phyloP scores from a whole-genome alignment of 176 grass and related monocot species.

The Eremochloa ophiuroides region DNA sequence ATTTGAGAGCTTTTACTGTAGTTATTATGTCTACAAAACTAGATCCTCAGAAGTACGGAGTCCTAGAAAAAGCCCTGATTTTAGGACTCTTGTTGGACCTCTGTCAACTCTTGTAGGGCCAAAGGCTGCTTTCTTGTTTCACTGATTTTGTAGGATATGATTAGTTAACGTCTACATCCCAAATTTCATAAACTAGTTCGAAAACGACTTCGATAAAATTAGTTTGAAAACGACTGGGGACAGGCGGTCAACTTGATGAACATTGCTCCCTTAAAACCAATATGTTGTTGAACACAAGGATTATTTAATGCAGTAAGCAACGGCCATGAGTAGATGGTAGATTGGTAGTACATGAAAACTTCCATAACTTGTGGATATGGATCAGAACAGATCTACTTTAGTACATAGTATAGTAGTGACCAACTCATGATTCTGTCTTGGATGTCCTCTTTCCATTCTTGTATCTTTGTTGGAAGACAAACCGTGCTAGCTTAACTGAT shows the following conservation, averaged over 20 bases:
- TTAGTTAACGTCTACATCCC: neutral
- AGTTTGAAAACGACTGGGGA: neutral
- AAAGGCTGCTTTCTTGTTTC: slow-evolving; percentile 9
- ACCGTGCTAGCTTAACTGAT: neutral
- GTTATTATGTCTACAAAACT: neutral
- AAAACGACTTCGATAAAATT: neutral
- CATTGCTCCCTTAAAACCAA: slow-evolving; percentile 6
- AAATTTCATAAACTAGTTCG: neutral
- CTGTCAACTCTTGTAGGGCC: neutral
- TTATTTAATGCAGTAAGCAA: neutral
- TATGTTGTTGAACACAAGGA: neutral
- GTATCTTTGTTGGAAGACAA: neutral
- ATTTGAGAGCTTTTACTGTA: neutral
- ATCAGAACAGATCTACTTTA: neutral
- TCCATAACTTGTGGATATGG: slow-evolving; percentile 18
- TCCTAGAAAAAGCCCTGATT: too few species aligned
- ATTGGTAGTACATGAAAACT: neutral
- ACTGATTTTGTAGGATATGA: neutral
- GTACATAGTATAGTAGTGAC: neutral
- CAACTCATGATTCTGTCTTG: slow-evolving; percentile 22
- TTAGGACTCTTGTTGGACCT: neutral
- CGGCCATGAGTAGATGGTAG: neutral
- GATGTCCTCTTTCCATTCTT: slow-evolving; percentile 31
- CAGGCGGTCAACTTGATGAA: slow-evolving; percentile 18
- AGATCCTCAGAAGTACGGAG: neutral